A percentile compares a stretch with the other conserved stretches of the same genome.
Conservation (phyloP, 2,329 filamentous ascomycete species). For the Berkeleyomyces basicola region DNA sequence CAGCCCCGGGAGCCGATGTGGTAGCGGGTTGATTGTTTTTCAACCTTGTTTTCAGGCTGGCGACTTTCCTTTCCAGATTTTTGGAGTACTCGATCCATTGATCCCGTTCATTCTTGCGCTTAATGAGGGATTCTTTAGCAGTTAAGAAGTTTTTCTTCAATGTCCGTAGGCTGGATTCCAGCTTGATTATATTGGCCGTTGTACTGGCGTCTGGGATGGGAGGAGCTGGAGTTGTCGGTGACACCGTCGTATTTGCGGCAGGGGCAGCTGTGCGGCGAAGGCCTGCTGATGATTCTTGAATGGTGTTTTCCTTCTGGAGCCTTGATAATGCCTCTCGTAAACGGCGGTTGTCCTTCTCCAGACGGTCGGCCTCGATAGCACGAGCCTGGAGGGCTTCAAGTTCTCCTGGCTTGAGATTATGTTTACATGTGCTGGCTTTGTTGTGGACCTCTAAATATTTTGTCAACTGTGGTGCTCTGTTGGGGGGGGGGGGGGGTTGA, state of each 20-base stretch:
- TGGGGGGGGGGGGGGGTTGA: no score
- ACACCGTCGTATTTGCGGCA: no score
- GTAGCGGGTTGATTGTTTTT: slow-evolving; percentile 12
- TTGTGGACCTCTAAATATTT: slow-evolving; percentile 6
- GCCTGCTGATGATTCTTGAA: slow-evolving; percentile 15
- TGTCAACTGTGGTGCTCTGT: background rate
- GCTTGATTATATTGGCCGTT: background rate
- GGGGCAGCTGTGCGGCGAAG: background rate
- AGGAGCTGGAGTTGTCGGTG: slow-evolving; percentile 3
- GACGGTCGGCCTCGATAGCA: slow-evolving; percentile 20
- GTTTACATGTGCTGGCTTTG: slow-evolving; percentile 17
- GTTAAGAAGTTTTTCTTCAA: slow-evolving; percentile 27
- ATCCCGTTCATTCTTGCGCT: slow-evolving; percentile 26
- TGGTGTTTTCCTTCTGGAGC: slow-evolving; percentile 13
- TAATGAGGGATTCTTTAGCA: slow-evolving; percentile 24
- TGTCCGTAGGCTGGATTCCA: background rate
- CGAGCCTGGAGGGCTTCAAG: slow-evolving; percentile 21
- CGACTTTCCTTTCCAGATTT: slow-evolving; percentile 27
- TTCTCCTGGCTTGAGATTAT: slow-evolving; percentile 18
- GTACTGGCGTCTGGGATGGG: slow-evolving; percentile 1
- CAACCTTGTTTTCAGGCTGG: slow-evolving; percentile 16
- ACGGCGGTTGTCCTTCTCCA: slow-evolving; percentile 28
- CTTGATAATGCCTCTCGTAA: slow-evolving; percentile 24
- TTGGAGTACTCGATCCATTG: slow-evolving; percentile 31
- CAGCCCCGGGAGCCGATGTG: background rate